Conservation (phyloP, 371 early-diverging fungal genomes). For the Mucor piriformis region DNA sequence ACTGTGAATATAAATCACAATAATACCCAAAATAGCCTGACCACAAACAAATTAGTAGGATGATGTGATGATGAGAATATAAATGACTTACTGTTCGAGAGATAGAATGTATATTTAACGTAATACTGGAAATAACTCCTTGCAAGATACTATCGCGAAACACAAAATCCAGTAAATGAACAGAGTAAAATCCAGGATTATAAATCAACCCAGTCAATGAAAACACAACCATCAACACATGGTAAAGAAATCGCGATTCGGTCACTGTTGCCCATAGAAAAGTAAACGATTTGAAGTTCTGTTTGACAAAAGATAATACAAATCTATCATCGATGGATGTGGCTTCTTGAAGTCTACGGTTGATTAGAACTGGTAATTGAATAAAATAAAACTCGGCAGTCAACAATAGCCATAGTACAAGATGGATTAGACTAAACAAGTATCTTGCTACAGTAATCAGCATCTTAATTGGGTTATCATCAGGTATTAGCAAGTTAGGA, state of each 20-base stretch:
- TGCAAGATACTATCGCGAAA: slow-evolving; percentile 61
- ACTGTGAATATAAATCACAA: slow-evolving; percentile 59
- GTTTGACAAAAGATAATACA: not conserved
- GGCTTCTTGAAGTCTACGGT: slow-evolving; percentile 31
- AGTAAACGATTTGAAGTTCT: slow-evolving; percentile 3
- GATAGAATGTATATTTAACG: slow-evolving; percentile 56
- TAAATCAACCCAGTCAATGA: slow-evolving; percentile 44
- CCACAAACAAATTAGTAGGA: not conserved
- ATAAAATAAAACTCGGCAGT: slow-evolving; percentile 54
- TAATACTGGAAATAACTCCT: slow-evolving; percentile 62
- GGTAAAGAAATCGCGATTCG: slow-evolving; percentile 42
- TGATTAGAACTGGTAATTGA: slow-evolving; percentile 54
- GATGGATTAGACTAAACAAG: slow-evolving; percentile 38
- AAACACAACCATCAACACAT: slow-evolving; percentile 41
- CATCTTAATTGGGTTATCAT: not conserved
- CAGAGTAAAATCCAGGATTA: slow-evolving; percentile 45
- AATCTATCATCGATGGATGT: not conserved
- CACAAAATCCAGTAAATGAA: slow-evolving; percentile 62
- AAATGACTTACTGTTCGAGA: slow-evolving; percentile 43
- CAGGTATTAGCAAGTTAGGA: slow-evolving; percentile 10
- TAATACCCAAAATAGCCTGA: slow-evolving; percentile 48
- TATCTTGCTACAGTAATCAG: slow-evolving; percentile 3
- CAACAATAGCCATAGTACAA: slow-evolving; percentile 44
- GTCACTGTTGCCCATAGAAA: slow-evolving; percentile 30
- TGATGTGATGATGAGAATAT: not conserved